phyloP scores from a whole-genome alignment of 2,329 filamentous ascomycete species.

The Microsporum ferrugineum region DNA sequence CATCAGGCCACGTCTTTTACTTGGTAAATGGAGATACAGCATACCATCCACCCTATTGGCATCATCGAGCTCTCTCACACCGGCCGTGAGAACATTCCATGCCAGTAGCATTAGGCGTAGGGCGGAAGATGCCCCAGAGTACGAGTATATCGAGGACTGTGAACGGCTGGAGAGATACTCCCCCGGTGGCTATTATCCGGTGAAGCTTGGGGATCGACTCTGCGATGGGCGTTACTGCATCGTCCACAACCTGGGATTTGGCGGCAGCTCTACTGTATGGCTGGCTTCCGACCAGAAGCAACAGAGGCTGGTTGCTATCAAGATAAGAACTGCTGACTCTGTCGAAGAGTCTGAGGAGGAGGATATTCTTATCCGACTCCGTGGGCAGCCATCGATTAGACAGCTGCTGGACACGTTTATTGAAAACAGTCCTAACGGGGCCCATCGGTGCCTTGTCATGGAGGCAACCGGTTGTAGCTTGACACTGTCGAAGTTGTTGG shows the following conservation, averaged over 20 bases:
- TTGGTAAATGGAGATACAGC: neutral
- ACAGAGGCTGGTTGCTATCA: slow-evolving; percentile 11
- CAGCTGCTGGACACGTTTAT: slow-evolving; percentile 11
- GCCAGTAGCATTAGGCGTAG: slow-evolving; percentile 3
- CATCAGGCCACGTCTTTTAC: neutral
- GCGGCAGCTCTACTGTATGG: slow-evolving; percentile 14
- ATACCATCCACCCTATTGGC: neutral
- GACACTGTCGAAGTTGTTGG: slow-evolving; percentile 10
- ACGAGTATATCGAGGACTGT: slow-evolving; percentile 13
- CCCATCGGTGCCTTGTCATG: slow-evolving; percentile 14
- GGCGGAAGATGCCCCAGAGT: slow-evolving; percentile 8
- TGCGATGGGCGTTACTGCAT: slow-evolving; percentile 11
- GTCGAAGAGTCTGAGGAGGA: slow-evolving; percentile 8
- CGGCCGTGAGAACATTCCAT: slow-evolving; percentile 7
- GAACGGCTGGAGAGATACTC: slow-evolving; percentile 11
- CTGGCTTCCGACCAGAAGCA: slow-evolving; percentile 12
- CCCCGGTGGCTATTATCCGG: slow-evolving; percentile 9
- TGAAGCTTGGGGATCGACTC: slow-evolving; percentile 12
- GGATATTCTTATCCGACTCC: slow-evolving; percentile 11
- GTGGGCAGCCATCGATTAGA: slow-evolving; percentile 11
- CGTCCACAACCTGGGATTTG: slow-evolving; percentile 12
- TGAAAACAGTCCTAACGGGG: slow-evolving; percentile 13
- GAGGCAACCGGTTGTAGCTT: slow-evolving; percentile 12
- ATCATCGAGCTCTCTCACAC: slow-evolving; percentile 8
- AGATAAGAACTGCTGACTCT: slow-evolving; percentile 12